Evolutionary conservation across 1,139 yeast species (phyloP), one percentile per base, ranked within the genome.

Genomic region (Yamadazyma aaseri): DNA sequence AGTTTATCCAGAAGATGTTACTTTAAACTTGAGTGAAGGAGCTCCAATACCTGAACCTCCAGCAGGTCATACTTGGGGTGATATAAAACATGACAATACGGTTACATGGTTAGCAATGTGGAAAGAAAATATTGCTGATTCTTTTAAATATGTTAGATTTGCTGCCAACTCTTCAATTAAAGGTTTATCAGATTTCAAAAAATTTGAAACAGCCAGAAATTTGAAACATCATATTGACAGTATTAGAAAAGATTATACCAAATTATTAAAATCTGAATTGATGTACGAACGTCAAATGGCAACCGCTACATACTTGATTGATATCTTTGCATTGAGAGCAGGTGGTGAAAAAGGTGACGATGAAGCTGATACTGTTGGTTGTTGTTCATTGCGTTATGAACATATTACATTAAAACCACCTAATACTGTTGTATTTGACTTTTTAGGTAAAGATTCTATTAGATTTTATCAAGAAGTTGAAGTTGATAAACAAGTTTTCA

Each of bases 291-390:
- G 98, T 42, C 97, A 92, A 63, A 78, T 90, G 56, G 97, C 97
- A 3, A 86, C 95, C 2, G 97, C 97, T 2, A 86, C 92, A 33
- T 92, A 90, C 57, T 72, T 92, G 34, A 90, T 92, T 54, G 98
- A 92, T 65, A 79, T 82, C n/a, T 82, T 89, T 55, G 97, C 97
- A 0, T 73, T 92, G 44, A 86, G 97, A 83, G 97, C 97, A 0
- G 97, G 97, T 56, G 97, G 97, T 49, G 97, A 92, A 61, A 90
- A 90, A 58, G 86, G 94, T 12, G 97, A 90, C 7, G 97, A 92
- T 51, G 97, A 90, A 56, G 97, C 97, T 2, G 98, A 92, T 57
- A 90, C 98, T 2, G 98, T 90, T 29, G 98, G 98, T 29, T 90
- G 98, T 63, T 90, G 97, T 62, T 90, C 97, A 1, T 71, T 90